Conservation (phyloP, 345 rosid genomes). For the Eucalyptus lansdowneana region DNA sequence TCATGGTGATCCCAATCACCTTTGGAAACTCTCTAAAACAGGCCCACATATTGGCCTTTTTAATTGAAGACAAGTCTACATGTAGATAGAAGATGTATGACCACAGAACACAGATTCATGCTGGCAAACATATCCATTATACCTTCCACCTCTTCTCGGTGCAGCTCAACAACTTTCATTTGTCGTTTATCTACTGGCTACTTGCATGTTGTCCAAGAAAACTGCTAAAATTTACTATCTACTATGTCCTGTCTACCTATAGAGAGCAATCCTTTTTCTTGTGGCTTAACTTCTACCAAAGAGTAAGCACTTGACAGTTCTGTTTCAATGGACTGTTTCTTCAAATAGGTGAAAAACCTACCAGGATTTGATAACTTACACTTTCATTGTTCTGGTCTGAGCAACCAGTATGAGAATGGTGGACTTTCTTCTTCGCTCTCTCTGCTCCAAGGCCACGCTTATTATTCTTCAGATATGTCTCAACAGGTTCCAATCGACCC, state of each 20-base stretch:
- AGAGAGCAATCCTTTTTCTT: neutral
- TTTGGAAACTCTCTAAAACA: neutral
- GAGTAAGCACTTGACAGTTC: neutral
- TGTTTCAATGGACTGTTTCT: neutral
- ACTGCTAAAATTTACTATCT: neutral
- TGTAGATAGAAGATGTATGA: neutral
- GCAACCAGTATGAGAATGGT: neutral
- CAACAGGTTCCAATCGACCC: slow-evolving; percentile 76
- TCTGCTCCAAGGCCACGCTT: slow-evolving; percentile 77
- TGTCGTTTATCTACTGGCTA: neutral
- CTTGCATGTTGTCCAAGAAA: neutral
- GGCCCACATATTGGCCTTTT: neutral
- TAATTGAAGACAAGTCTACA: neutral
- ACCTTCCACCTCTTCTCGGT: neutral
- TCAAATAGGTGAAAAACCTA: neutral
- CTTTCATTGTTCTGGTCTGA: slow-evolving; percentile 10
- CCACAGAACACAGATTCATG: neutral
- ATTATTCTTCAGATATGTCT: slow-evolving; percentile 43
- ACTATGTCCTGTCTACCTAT: neutral
- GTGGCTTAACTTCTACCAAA: neutral
- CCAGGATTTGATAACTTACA: slow-evolving; percentile 5
- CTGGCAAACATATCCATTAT: neutral
- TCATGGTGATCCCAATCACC: neutral
- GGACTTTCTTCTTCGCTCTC: slow-evolving; percentile 23
- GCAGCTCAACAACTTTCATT: neutral